Conservation (phyloP, 257 asterid genomes). For the Pogostemon cablin region DNA sequence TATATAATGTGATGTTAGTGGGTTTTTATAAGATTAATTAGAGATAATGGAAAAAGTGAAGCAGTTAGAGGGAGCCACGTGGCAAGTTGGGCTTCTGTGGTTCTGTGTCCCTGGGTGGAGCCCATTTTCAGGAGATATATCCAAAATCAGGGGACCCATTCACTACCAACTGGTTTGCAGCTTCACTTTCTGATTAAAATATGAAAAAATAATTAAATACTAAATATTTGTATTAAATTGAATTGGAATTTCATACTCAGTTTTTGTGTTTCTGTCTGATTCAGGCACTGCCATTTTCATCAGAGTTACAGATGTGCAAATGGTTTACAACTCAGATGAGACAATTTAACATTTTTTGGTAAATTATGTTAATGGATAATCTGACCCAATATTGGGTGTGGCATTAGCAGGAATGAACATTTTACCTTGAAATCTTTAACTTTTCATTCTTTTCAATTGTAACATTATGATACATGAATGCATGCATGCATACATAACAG, state of each 20-base stretch:
- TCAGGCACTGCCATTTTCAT: conserved; percentile 17
- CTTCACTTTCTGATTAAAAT: background rate
- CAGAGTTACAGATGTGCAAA: background rate
- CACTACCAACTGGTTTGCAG: conserved; percentile 3
- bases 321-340: background rate
- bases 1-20: background rate
- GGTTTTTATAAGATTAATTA: background rate
- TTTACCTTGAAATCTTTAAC: too few relatives aligned
- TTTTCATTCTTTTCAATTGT: too few relatives aligned
- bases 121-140: conserved; percentile 48
- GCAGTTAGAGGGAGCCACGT: conserved; percentile 45
- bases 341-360: background rate
- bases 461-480: too few relatives aligned
- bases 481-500: too few relatives aligned
- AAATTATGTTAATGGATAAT: too few relatives aligned
- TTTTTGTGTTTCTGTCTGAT: background rate
- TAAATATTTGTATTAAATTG: too few relatives aligned
- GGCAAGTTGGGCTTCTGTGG: conserved; percentile 40
- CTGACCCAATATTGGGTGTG: too few relatives aligned
- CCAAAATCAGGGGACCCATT: conserved; percentile 38
- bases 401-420: too few relatives aligned
- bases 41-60: conserved; percentile 6
- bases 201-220: background rate
- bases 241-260: conserved; percentile 2
- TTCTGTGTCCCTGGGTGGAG: conserved; percentile 44